Evolutionary conservation across 306 rosid species (phyloP).

Genomic region (Lablab purpureus): DNA sequence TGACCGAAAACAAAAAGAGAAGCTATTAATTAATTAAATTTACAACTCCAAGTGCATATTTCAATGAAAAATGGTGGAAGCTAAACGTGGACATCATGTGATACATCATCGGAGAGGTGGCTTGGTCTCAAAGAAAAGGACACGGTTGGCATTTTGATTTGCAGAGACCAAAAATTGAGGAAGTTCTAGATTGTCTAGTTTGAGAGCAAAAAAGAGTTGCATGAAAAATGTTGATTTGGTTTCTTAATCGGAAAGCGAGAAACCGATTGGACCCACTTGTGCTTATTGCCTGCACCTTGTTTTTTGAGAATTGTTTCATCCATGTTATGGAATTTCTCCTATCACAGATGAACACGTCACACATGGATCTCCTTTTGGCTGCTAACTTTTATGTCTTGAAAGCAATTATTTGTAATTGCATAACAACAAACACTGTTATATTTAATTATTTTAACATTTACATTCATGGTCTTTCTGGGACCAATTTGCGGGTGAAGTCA

Average conservation of each 20-base stretch:
- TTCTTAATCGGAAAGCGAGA: constrained; percentile 47
- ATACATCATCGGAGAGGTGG: neutral
- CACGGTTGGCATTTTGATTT: constrained; percentile 33
- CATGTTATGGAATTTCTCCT: no score
- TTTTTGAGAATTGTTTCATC: constrained; percentile 25
- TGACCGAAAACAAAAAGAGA: constrained; percentile 26
- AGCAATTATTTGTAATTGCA: no score
- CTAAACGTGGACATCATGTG: neutral
- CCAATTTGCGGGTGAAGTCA: no score
- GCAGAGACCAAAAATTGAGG: constrained; percentile 1
- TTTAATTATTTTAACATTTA: no score
- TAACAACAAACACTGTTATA: no score
- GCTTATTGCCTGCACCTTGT: neutral
- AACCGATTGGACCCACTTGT: constrained; percentile 44
- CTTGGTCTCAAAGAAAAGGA: constrained; percentile 45
- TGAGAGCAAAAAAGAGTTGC: neutral
- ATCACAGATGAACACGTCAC: no score
- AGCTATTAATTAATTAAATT: neutral
- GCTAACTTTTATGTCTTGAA: no score
- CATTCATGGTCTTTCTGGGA: no score
- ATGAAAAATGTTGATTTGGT: neutral
- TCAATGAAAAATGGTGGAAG: neutral
- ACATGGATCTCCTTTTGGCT: no score
- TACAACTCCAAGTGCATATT: neutral
- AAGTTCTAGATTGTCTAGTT: neutral